Conservation (phyloP, 2,329 filamentous ascomycete genomes). For the Phaeosphaeria sp. region DNA sequence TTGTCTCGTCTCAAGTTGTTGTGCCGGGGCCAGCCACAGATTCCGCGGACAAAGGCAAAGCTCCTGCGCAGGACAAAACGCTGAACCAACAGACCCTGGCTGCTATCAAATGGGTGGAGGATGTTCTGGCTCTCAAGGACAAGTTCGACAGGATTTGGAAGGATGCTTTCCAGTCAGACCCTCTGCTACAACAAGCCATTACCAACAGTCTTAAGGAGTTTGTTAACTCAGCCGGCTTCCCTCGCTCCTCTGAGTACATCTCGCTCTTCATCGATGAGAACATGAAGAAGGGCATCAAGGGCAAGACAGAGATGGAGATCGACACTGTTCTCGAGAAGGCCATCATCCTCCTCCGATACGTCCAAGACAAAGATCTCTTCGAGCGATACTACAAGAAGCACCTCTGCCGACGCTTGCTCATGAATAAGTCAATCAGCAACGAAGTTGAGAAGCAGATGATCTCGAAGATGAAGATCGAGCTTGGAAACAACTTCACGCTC, state of each 20-base stretch:
- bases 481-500: conserved; percentile 90
- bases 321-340: conserved; percentile 87
- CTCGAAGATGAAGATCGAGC: conserved; percentile 93
- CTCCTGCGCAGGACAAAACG: conserved; percentile 51
- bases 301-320: conserved; percentile 88
- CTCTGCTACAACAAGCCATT: conserved; percentile 79
- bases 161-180: conserved; percentile 75
- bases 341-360: conserved; percentile 84
- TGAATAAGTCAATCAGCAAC: conserved; percentile 87
- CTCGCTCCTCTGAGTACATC: conserved; percentile 85
- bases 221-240: conserved; percentile 78
- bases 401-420: conserved; percentile 82
- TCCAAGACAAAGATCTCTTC: conserved; percentile 92
- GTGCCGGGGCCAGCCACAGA: conserved; percentile 50
- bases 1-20: conserved; percentile 64
- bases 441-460: conserved; percentile 97
- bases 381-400: conserved; percentile 99
- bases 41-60: conserved; percentile 60
- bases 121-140: conserved; percentile 83
- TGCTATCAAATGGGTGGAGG: conserved; percentile 94
- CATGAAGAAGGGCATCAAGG: conserved; percentile 90
- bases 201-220: conserved; percentile 90
- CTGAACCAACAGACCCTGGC: conserved; percentile 82
- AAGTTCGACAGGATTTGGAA: conserved; percentile 86
- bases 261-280: conserved; percentile 98